Percentiles rank a stretch among this genome's conserved stretches.
Conservation (phyloP, 805 yeast genomes). For the Metschnikowia anglica region DNA sequence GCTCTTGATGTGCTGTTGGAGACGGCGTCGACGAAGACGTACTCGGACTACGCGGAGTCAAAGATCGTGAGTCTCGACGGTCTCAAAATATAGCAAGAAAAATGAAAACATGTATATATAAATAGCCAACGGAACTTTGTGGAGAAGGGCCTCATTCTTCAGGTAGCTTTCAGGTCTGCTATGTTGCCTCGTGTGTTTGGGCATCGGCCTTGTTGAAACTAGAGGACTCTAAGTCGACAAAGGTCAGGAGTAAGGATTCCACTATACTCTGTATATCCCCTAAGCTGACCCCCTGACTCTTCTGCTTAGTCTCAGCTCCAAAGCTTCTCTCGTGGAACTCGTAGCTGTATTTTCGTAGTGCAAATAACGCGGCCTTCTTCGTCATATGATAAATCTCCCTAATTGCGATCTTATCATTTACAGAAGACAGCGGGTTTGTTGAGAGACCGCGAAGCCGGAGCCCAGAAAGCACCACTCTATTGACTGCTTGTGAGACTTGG, state of each 20-base stretch:
- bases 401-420: constrained; percentile 36
- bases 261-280: constrained; percentile 40
- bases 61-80: constrained; percentile 14
- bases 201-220: constrained; percentile 1
- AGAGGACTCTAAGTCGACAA: constrained; percentile 32
- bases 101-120: constrained; percentile 2
- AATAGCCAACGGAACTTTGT: neutral
- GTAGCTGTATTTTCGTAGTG: constrained; percentile 38
- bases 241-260: constrained; percentile 38
- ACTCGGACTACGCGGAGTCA: constrained; percentile 17
- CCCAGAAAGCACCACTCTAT: constrained; percentile 40
- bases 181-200: too few species aligned
- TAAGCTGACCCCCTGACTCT: constrained; percentile 21
- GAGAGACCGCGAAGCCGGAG: constrained; percentile 42
- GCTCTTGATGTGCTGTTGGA: constrained; percentile 39
- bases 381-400: constrained; percentile 45
- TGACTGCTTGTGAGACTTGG: constrained; percentile 34
- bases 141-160: neutral
- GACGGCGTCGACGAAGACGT: constrained; percentile 25
- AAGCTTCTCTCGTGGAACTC: constrained; percentile 21
- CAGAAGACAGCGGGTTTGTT: constrained; percentile 20
- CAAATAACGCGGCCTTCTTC: constrained; percentile 36
- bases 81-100: constrained; percentile 10
- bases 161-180: too few species aligned
- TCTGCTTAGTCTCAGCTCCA: constrained; percentile 8